These are phyloP conservation scores for Echium plantagineum DNA, from an alignment of 257 asterid genomes.

Conservation along the genomic window DNA sequence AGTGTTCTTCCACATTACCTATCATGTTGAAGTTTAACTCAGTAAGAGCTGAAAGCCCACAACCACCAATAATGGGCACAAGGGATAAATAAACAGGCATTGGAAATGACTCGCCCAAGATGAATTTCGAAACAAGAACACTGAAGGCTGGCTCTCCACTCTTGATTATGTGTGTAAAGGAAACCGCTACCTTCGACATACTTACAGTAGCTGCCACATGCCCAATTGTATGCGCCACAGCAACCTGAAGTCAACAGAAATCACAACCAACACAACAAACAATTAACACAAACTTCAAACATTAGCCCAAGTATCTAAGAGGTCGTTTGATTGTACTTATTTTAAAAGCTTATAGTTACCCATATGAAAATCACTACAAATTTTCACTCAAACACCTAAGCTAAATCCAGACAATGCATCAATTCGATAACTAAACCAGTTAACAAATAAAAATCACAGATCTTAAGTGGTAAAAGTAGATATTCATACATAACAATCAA, in stretches of 20 bases:
- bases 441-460: background rate
- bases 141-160: conserved; percentile 97
- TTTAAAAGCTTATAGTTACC: background rate
- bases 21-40: conserved; percentile 92
- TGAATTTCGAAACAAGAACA: conserved; percentile 73
- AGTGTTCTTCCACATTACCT: conserved; percentile 33
- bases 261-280: background rate
- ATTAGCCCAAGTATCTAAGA: background rate
- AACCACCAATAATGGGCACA: conserved; percentile 84
- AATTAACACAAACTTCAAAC: conserved; percentile 13
- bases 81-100: conserved; percentile 66
- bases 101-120: conserved; percentile 80
- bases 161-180: conserved; percentile 92
- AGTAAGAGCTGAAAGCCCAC: conserved; percentile 77
- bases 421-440: background rate
- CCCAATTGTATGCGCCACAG: conserved; percentile 96
- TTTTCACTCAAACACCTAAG: background rate
- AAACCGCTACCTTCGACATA: conserved; percentile 98
- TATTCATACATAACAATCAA: conserved; percentile 2
- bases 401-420: background rate
- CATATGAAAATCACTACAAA: too few species aligned
- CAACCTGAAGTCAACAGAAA: conserved; percentile 44
- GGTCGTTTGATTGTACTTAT: background rate
- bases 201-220: conserved; percentile 98
- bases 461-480: background rate